Base-by-base conservation (phyloP, 2,329 filamentous ascomycete genomes). In the Juglanconis sp. region DNA sequence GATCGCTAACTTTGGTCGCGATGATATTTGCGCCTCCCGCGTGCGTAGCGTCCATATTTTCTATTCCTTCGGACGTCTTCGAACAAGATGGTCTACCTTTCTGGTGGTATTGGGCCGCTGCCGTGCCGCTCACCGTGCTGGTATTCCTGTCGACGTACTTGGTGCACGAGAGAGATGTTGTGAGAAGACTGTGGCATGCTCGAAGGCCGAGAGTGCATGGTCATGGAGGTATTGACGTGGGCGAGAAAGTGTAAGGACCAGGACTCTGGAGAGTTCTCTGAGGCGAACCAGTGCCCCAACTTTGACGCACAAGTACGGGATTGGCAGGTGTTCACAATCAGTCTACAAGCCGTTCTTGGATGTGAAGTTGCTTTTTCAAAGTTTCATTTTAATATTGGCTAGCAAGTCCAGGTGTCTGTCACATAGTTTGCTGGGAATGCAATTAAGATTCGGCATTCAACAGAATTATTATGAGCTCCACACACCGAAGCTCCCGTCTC, bases 31-130 rank as follows among this genome's bases (percentile, higher is more conserved):
- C 55, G 1, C 59, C 55, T 1, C 59, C 59, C 4, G 59, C 50
- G 1, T 61, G 50, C 30, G 59, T 61, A 10, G 50, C 59, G 3
- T 61, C 59, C 3, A 61, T 61, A 15, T 58, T 61, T 6, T 54
- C 31, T 9, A 58, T 61, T 3, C 59, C 59, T 1, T 24, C 56
- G 6, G 55, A 54, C 35, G 7, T 54, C 1, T 54, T 61, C 24
- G 49, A 15, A 3, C 4, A 8, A 17, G 5, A 35, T 24, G 49
- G 49, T 4, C 55, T 50, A 3, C 32, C 17, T 1, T 58, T 61
- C 31, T 54, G 59, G 50, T 50, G 44, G 55, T 58, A 61, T 15
- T 54, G 59, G 59, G 55, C 52, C 13, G 42, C 59, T 35, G 35
- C 59, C 4, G 35, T 61, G 8, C 50, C 55, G 13, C 48, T 61